phyloP scores from a whole-genome alignment of 805 yeast genomes.

The Barnettozyma botsteinii region DNA sequence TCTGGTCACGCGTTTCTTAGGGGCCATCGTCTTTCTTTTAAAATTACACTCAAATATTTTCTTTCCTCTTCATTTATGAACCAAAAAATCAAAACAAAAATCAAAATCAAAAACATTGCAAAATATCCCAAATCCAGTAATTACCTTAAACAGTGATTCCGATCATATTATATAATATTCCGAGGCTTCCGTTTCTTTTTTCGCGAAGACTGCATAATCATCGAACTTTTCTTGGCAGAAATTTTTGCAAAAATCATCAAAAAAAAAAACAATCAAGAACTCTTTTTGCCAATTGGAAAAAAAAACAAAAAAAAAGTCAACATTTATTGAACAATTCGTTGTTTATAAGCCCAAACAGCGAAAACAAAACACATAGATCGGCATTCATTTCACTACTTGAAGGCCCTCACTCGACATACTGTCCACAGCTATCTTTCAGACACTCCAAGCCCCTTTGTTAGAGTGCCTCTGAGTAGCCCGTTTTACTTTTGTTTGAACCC shows the following conservation, averaged over 20 bases:
- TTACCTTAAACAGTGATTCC: neutral
- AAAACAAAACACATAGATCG: neutral
- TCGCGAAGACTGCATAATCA: slow-evolving; percentile 3
- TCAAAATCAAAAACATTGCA: neutral
- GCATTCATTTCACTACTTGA: too few relatives aligned
- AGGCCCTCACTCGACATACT: too few relatives aligned
- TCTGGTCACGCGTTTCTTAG: slow-evolving; percentile 3
- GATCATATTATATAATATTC: neutral
- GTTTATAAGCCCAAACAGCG: neutral
- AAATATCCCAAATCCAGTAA: neutral
- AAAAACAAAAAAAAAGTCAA: slow-evolving; percentile 1
- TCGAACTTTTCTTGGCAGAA: slow-evolving; percentile 5
- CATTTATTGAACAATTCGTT: neutral
- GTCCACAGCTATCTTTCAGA: too few relatives aligned
- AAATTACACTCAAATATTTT: neutral
- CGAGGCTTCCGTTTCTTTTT: slow-evolving; percentile 2
- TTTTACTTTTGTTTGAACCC: too few relatives aligned
- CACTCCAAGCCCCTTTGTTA: too few relatives aligned
- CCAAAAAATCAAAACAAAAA: neutral
- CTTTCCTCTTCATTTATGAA: too few relatives aligned
- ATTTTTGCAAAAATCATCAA: slow-evolving; percentile 5
- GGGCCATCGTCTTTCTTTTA: neutral
- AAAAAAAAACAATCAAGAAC: slow-evolving; percentile 4
- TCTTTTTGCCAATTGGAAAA: too few relatives aligned
- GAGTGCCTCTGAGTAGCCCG: too few relatives aligned